Base-by-base conservation (phyloP, 345 rosid species). In the Trapa incisa region DNA sequence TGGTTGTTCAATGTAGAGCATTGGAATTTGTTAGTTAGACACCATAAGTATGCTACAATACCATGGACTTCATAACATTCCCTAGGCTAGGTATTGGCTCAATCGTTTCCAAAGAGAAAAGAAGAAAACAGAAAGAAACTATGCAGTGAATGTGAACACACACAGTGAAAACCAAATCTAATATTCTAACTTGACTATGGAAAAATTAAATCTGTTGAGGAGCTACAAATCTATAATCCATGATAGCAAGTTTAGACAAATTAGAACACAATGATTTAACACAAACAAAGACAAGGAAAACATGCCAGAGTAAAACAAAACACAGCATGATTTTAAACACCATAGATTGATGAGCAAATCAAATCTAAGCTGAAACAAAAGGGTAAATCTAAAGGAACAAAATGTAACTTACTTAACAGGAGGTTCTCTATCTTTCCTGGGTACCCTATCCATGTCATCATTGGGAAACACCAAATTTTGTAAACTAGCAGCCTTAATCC, bases 401-500 rank as follows among this genome's bases (percentile, higher is more conserved):
- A 38, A 61, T 10, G 38, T 15, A 52, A 61, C 98, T 87, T 79
- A 93, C 97, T 90, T 93, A 37, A 88, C 91, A 5, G 90, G 90
- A 1, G 97, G 87, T 73, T 93, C 98, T 53, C 92, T 75, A 5
- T 88, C 97, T 75, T 85, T 85, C 75, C 94, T 72, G 37, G 73
- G 64, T 76, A 93, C 64, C 81, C 70, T 90, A 72, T 87, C 91
- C 76, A 94, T 86, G 71, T 88, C 88, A 90, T 94, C 99, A 78
- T 79, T 88, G 39, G 97, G 99, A 70, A 94, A 90, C 37, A 94
- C 77, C 79, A 94, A 82, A 77, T 87, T 93, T 58, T 90, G 91
- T 86, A 94, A 85, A 70, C 85, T 81, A 5, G 97, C 94, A 48
- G 92, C 92, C 71, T 87, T 90, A 53, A 94, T 84, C 97, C 99